A percentile compares a stretch with the other conserved stretches of the same genome.
These are phyloP conservation scores for Vairimorpha ceranae DNA, from an alignment of 371 early-diverging fungal genomes.

Conservation along the genomic window DNA sequence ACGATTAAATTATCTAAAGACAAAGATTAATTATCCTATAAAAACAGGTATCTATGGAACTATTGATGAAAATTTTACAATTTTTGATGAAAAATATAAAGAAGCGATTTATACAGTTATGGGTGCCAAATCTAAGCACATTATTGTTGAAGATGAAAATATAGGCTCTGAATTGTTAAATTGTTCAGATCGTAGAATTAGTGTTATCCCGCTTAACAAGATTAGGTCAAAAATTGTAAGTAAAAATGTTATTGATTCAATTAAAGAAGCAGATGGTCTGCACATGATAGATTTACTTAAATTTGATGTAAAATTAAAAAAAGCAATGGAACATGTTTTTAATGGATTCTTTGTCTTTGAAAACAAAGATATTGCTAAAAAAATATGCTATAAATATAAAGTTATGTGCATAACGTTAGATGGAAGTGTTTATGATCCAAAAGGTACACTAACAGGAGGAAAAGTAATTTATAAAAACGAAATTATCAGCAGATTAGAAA, in stretches of 20 bases:
- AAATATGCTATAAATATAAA: constrained; percentile 69
- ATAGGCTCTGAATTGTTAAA: constrained; percentile 75
- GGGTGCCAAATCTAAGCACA: constrained; percentile 54
- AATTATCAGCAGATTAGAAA: constrained; percentile 49
- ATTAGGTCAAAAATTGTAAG: constrained; percentile 64
- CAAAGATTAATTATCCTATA: constrained; percentile 58
- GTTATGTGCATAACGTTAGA: constrained; percentile 78
- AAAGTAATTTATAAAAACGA: constrained; percentile 61
- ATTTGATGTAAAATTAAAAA: constrained; percentile 67
- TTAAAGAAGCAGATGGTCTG: constrained; percentile 54
- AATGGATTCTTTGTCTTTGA: constrained; percentile 73
- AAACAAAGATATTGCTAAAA: constrained; percentile 69
- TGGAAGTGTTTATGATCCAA: constrained; percentile 94
- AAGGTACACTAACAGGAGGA: constrained; percentile 91
- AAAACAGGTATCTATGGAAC: constrained; percentile 64
- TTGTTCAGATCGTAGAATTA: constrained; percentile 73
- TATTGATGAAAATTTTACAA: constrained; percentile 55
- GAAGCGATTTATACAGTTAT: constrained; percentile 59
- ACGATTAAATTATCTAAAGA: constrained; percentile 36
- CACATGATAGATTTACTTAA: constrained; percentile 74
- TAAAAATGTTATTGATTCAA: constrained; percentile 64
- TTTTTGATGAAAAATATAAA: constrained; percentile 63
- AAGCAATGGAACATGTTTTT: constrained; percentile 87
- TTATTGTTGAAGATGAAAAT: constrained; percentile 80
- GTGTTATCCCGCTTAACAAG: constrained; percentile 90